Conservation (phyloP, 768 basidiomycete genomes). For the Phanerochaete sordida region DNA sequence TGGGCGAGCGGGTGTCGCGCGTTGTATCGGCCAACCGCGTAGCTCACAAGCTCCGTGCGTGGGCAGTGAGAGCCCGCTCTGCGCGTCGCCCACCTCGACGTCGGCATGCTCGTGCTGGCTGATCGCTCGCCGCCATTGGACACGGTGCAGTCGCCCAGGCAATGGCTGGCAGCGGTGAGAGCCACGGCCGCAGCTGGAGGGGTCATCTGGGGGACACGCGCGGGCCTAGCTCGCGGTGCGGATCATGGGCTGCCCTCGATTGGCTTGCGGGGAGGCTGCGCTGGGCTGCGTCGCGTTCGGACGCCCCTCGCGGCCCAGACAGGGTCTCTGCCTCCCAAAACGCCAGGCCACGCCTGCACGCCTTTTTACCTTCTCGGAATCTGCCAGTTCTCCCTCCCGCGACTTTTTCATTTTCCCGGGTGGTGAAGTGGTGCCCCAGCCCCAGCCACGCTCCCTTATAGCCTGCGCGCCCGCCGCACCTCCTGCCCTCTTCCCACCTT, state of each 20-base stretch:
- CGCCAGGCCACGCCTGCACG: not conserved
- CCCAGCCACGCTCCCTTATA: not conserved
- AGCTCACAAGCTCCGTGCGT: constrained; percentile 3
- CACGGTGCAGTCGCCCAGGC: not conserved
- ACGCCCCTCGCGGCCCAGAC: not conserved
- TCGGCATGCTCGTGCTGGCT: too few relatives aligned
- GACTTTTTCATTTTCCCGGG: not conserved
- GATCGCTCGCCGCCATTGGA: not conserved
- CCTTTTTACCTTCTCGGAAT: not conserved
- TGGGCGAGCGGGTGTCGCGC: not conserved
- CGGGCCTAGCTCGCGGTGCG: not conserved
- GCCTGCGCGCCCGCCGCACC: constrained; percentile 1
- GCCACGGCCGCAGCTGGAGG: not conserved
- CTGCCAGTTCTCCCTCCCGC: not conserved
- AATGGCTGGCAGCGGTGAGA: not conserved
- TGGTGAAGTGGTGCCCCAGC: not conserved
- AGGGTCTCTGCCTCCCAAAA: not conserved
- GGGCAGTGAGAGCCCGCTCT: not conserved
- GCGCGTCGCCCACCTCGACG: too few relatives aligned
- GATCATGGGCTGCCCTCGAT: constrained; percentile 3
- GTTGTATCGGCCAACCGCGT: not conserved
- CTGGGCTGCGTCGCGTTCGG: not conserved
- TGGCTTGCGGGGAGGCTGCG: not conserved
- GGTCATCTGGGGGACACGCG: constrained; percentile 2
- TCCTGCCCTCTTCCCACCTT: constrained; percentile 16